phyloP scores from a whole-genome alignment of 2,329 filamentous ascomycete species.

The Paraphoma chrysanthemicola region DNA sequence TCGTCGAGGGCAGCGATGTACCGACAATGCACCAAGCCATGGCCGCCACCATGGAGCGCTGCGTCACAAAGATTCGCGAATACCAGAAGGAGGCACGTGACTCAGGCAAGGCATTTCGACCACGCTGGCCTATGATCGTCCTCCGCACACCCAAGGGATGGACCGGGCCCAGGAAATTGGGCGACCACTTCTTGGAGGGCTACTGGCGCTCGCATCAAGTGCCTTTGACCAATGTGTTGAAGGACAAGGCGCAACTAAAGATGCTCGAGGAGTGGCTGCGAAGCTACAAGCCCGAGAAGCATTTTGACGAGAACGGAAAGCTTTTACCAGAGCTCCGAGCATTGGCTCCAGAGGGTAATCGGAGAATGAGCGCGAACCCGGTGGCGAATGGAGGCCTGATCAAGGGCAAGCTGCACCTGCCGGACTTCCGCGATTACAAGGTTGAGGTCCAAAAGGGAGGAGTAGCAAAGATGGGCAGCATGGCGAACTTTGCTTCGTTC shows the following conservation, averaged over 20 bases:
- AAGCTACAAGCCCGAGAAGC: constrained; percentile 74
- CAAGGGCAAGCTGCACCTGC: constrained; percentile 71
- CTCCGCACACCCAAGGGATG: constrained; percentile 81
- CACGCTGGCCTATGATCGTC: constrained; percentile 80
- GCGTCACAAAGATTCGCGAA: constrained; percentile 71
- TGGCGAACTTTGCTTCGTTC: constrained; percentile 73
- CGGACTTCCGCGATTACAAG: constrained; percentile 73
- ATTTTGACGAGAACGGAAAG: constrained; percentile 70
- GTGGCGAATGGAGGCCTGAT: constrained; percentile 75
- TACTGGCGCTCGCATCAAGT: constrained; percentile 83
- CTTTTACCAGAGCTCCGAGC: constrained; percentile 68
- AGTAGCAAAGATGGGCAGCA: constrained; percentile 65
- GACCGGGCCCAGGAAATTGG: constrained; percentile 76
- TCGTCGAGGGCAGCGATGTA: constrained; percentile 77
- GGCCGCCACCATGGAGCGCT: constrained; percentile 77
- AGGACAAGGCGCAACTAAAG: constrained; percentile 71
- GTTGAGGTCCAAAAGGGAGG: constrained; percentile 69
- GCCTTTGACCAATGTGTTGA: constrained; percentile 73
- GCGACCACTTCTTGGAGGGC: constrained; percentile 74
- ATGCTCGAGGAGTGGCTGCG: constrained; percentile 79
- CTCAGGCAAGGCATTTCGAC: constrained; percentile 72
- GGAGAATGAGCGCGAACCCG: constrained; percentile 79
- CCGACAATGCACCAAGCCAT: constrained; percentile 83
- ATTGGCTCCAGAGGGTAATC: constrained; percentile 69
- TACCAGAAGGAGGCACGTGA: constrained; percentile 76